Evolutionary conservation across 1,284 basidiomycete species (phyloP), one percentile per base, ranked within the genome.

Genomic region (Gomphus sp.): DNA sequence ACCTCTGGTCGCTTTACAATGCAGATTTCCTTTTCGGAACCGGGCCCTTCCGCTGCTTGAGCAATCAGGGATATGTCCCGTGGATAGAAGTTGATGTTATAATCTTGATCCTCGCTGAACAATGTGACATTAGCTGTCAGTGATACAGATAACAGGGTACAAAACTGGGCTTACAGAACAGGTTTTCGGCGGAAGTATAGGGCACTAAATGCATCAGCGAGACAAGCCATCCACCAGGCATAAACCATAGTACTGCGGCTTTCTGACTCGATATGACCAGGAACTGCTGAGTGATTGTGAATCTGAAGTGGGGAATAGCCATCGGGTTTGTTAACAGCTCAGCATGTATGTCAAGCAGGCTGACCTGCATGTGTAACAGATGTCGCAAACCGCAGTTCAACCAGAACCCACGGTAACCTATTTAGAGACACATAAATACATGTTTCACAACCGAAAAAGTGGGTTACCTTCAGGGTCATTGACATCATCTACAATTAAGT

Each of bases 391-490:
- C 82, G 41, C 80, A 81, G 55, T 79, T 81, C 48, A 91, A 72
- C 89, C 89, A 91, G 69, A 91, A 91, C 36, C 86, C 81, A 69
- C 87, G 86, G 70, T 84, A 90, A 39, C 87, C 88, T 91, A 62
- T 63, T 61, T 39, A 22, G 25, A 22, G 14, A 7, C 31, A 18
- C 33, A 52, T 8, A 8, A 18, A 47, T 22, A 12, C 4, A 33
- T 33, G 16, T 9, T 14, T 33, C 22, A 25, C 12, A 50, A 9
- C 12, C n/a, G 11, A 34, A 50, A 16, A 54, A 61, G 11, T 63
- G 25, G 25, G 55, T 37, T 59, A 86, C 84, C 83, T 64, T 77
- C 80, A 58, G 83, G 77, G 64, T 84, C 82, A 52, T 84, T 79
- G 39, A 82, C 78, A 67, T 80, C 83, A 74, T 89, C 87, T 90